Evolutionary conservation across 306 rosid genomes (phyloP), one percentile per base, ranked within the genome.

Genomic region (Quercus parvula): DNA sequence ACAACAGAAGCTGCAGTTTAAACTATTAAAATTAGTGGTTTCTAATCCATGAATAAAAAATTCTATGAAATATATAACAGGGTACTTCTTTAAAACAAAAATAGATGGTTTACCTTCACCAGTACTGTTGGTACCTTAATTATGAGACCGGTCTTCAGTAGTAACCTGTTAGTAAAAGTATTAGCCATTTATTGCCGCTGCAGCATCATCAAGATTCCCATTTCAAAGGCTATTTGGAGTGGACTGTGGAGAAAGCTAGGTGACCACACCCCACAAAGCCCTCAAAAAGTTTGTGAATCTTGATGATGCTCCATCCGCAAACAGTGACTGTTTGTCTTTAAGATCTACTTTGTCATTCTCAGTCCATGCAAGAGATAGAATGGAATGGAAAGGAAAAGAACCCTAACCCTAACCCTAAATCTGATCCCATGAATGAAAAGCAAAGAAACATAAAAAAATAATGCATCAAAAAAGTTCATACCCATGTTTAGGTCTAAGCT

Each of bases 131-230:
- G 46, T 30, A 27, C 41, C 70, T 5, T 28, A 67, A 18, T 33
- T 18, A 14, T 6, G 14, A 11, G 44, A 24, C 10, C 12, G 4
- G 6, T 19, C 25, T 66, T 66, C 22, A 7, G n/a, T 66, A 17
- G n/a, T 33, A 66, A 31, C 24, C 71, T 31, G 51, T n/a, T 31
- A 46, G 9, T 41, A 41, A 41, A 41, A 41, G 11, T 17, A 31
- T 24, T 78, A 80, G 89, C 83, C 86, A 83, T 78, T 88, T 59
- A 73, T 86, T 81, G 84, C 88, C 61, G 75, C 74, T 88, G 91
- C 82, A 85, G 89, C 89, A 86, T 78, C 87, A 70, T 88, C 88
- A 88, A 85, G 91, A 86, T 88, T 88, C 91, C 86, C 91, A 86
- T 46, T 18, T n/a, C 72, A 68, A 18, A 68, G 52, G 72, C 52